These are phyloP conservation scores for Aspergillus hiratsukae DNA, from an alignment of 2,329 filamentous ascomycete species.

Conservation along the genomic window DNA sequence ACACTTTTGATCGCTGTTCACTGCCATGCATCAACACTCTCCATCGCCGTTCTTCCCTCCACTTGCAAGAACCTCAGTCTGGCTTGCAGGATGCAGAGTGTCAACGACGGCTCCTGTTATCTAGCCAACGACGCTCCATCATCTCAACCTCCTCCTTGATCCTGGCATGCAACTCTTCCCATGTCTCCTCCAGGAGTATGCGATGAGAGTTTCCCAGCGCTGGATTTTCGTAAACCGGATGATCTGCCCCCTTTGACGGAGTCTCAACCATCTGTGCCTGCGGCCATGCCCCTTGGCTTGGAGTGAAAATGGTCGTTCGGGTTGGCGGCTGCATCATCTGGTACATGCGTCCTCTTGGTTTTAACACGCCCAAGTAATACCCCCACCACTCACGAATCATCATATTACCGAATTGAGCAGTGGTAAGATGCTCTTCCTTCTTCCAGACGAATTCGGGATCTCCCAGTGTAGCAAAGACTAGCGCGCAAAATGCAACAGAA, in stretches of 20 bases:
- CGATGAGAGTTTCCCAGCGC: background rate
- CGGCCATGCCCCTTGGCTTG: background rate
- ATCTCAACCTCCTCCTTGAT: background rate
- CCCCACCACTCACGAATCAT: background rate
- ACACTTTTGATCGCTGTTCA: background rate
- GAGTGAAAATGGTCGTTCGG: background rate
- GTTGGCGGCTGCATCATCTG: background rate
- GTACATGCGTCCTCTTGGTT: background rate
- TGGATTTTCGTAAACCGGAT: background rate
- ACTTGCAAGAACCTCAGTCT: background rate
- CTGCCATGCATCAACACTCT: background rate
- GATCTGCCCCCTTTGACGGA: background rate
- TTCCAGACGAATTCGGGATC: background rate
- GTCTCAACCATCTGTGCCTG: background rate
- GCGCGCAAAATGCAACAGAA: slow-evolving; percentile 15
- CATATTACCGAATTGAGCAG: background rate
- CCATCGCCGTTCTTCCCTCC: too few species aligned
- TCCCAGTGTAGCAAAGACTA: slow-evolving; percentile 18
- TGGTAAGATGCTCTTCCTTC: background rate
- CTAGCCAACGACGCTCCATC: background rate
- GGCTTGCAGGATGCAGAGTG: background rate
- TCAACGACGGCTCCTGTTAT: background rate
- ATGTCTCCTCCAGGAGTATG: background rate
- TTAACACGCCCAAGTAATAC: background rate
- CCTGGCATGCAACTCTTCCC: background rate